A percentile compares a stretch with the other conserved stretches of the same genome.
Evolutionary conservation across 78 protist species (phyloP).

Genomic region (Acrasis kona): DNA sequence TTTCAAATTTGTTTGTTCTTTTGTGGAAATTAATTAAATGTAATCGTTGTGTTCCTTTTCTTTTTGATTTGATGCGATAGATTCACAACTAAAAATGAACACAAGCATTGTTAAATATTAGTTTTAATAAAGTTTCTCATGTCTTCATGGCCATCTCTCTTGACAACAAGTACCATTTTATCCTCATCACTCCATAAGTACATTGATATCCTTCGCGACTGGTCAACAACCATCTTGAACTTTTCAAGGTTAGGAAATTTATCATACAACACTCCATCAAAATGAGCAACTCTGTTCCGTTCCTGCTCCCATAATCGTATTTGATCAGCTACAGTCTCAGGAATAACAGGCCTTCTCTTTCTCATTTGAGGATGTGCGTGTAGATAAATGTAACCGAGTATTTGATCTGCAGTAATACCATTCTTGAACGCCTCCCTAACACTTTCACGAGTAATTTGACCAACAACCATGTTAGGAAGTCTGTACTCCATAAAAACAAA

Average conservation of each 20-base stretch:
- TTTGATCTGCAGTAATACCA: background rate
- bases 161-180: background rate
- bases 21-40: too few species aligned
- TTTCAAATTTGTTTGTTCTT: too few species aligned
- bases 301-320: background rate
- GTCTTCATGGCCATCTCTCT: background rate
- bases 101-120: too few species aligned
- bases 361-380: constrained; percentile 3
- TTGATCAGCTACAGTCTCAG: constrained; percentile 5
- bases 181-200: background rate
- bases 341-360: background rate
- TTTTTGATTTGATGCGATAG: too few species aligned
- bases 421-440: background rate
- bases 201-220: background rate
- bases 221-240: background rate
- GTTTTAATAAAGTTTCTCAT: too few species aligned
- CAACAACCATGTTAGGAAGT: background rate
- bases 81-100: too few species aligned
- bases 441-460: background rate
- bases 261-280: background rate
- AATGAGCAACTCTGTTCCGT: background rate
- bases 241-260: background rate
- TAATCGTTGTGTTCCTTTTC: too few species aligned
- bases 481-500: background rate
- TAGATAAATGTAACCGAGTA: background rate